phyloP scores from a whole-genome alignment of 2,329 filamentous ascomycete genomes.

The Fusarium subtropicale region DNA sequence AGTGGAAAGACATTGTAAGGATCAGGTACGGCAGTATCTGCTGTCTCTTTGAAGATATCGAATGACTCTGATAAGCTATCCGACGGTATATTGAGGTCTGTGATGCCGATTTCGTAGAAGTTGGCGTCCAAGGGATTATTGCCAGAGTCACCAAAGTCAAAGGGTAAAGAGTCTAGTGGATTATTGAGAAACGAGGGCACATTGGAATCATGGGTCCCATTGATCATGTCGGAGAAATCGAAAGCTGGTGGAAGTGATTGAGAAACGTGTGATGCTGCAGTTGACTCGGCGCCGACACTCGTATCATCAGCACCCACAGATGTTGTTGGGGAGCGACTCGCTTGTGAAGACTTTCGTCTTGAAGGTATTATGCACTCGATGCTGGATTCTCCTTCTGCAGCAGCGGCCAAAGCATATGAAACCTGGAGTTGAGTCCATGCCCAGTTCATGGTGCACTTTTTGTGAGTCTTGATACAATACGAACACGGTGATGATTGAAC shows the following conservation, averaged over 20 bases:
- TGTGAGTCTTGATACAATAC: conserved; percentile 49
- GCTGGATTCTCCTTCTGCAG: conserved; percentile 6
- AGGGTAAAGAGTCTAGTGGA: not conserved
- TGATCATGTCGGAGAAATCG: not conserved
- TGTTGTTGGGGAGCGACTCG: not conserved
- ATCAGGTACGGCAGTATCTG: not conserved
- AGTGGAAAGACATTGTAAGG: not conserved
- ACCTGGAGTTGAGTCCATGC: conserved; percentile 39
- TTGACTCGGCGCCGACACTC: conserved; percentile 3
- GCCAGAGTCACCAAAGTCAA: not conserved
- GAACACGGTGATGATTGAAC: conserved; percentile 41
- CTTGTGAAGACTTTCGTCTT: not conserved
- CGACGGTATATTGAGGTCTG: not conserved
- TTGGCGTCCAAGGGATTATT: not conserved
- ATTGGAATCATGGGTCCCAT: not conserved
- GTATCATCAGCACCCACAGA: not conserved
- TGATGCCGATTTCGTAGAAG: conserved; percentile 3
- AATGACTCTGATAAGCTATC: not conserved
- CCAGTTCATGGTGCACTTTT: conserved; percentile 46
- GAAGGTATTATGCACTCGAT: conserved; percentile 18
- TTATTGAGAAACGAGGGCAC: not conserved
- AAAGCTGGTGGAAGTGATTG: conserved; percentile 12
- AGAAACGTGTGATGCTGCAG: not conserved
- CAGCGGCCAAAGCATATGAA: conserved; percentile 14
- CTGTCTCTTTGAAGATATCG: conserved; percentile 8